A percentile compares a stretch with the other conserved stretches of the same genome.
phyloP scores from a whole-genome alignment of 2,329 filamentous ascomycete genomes.

The Zymoseptoria brevis region DNA sequence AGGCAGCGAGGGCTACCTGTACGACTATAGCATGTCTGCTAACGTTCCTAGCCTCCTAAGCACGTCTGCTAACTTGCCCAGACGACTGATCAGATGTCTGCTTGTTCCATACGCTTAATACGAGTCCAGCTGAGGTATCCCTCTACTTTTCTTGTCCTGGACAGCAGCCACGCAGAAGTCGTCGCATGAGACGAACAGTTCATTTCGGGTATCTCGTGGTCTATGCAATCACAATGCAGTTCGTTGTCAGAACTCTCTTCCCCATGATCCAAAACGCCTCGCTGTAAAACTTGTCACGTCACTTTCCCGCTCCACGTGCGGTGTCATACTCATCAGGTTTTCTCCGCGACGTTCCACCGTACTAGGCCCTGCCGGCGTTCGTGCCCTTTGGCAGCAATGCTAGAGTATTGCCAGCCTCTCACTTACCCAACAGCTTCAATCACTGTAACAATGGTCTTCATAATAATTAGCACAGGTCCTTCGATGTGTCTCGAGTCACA shows the following conservation, averaged over 20 bases:
- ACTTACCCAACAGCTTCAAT: not conserved
- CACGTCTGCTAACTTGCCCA: no score
- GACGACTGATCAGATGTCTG: no score
- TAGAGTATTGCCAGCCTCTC: not conserved
- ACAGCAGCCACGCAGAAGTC: not conserved
- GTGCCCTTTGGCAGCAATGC: not conserved
- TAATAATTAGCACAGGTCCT: not conserved
- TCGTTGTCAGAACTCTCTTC: not conserved
- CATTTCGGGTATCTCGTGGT: constrained; percentile 14
- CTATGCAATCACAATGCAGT: constrained; percentile 10
- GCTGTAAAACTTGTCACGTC: constrained; percentile 5
- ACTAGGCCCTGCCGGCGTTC: not conserved
- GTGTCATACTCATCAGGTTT: not conserved
- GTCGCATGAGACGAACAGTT: not conserved
- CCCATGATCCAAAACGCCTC: constrained; percentile 10
- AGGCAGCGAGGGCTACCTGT: no score
- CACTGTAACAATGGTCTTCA: not conserved
- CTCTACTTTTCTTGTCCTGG: no score
- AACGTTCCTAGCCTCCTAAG: no score
- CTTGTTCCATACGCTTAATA: no score
- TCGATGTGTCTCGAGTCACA: not conserved
- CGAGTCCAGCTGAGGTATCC: no score
- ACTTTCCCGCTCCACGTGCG: not conserved
- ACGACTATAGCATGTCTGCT: no score
- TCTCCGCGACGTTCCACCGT: not conserved